phyloP scores from a whole-genome alignment of 2,329 filamentous ascomycete genomes.

The Mycosphaerella sp. region DNA sequence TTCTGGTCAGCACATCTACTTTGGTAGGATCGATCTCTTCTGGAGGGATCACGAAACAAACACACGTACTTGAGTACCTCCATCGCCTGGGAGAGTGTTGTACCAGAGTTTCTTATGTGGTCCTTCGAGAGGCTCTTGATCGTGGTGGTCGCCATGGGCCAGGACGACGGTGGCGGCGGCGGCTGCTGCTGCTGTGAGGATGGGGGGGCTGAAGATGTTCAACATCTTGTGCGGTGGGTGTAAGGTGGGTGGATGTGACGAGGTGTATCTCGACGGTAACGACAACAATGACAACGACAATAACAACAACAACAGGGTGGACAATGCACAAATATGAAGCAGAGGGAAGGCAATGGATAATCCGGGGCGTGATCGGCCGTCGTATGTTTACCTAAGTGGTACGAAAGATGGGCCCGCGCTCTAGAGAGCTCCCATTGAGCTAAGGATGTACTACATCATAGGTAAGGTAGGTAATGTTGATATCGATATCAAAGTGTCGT shows the following conservation, averaged over 20 bases:
- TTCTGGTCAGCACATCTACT: neutral
- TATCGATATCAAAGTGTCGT: constrained; percentile 12
- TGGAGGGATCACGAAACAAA: neutral
- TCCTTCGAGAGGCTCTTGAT: constrained; percentile 56
- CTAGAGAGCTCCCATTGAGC: constrained; percentile 9
- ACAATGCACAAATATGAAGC: constrained; percentile 3
- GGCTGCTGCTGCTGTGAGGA: constrained; percentile 27
- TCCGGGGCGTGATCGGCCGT: constrained; percentile 1
- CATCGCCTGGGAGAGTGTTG: constrained; percentile 73
- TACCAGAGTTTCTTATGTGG: constrained; percentile 76
- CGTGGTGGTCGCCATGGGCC: constrained; percentile 50
- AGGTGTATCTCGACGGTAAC: neutral
- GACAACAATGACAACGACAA: too few relatives aligned
- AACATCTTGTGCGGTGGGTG: constrained; percentile 17
- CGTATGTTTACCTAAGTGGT: constrained; percentile 17
- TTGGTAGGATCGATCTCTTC: neutral
- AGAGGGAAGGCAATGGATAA: neutral
- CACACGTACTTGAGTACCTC: constrained; percentile 64
- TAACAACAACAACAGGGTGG: neutral
- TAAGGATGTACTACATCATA: neutral
- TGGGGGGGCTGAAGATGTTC: constrained; percentile 17
- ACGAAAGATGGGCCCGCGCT: neutral
- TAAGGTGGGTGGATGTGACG: neutral
- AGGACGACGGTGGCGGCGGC: constrained; percentile 41
- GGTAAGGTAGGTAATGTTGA: too few relatives aligned